A percentile compares a stretch with the other conserved stretches of the same genome.
phyloP scores from a whole-genome alignment of 129 eudicot genomes.

The Ambrosia artemisiifolia region DNA sequence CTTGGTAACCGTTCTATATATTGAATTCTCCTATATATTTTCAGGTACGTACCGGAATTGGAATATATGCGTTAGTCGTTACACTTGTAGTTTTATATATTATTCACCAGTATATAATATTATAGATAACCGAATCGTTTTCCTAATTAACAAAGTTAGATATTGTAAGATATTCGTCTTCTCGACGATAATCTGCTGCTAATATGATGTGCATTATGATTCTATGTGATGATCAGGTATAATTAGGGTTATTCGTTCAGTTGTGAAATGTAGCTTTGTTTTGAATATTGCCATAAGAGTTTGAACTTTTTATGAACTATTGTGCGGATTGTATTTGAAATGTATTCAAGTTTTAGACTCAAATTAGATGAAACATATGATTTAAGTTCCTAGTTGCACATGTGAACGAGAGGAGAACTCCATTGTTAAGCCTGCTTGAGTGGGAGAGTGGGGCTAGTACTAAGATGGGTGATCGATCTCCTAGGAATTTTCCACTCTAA shows the following conservation, averaged over 20 bases:
- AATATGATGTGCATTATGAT: not conserved
- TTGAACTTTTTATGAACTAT: not conserved
- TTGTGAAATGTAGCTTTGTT: not conserved
- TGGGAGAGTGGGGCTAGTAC: no score
- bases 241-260: not conserved
- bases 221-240: not conserved
- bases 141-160: not conserved
- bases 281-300: not conserved
- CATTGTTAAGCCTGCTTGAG: no score
- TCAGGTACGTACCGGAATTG: not conserved
- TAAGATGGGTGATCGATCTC: no score
- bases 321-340: constrained; percentile 1
- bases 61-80: no score
- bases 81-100: not conserved
- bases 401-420: no score
- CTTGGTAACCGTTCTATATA: constrained; percentile 6
- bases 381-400: not conserved
- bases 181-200: not conserved
- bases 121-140: not conserved
- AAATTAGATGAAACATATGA: not conserved
- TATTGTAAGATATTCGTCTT: not conserved
- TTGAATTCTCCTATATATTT: constrained; percentile 19
- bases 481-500: no score
- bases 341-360: not conserved
- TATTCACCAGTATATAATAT: not conserved